phyloP scores from a whole-genome alignment of 1,284 basidiomycete species.

The Fomitopsis pinicola region DNA sequence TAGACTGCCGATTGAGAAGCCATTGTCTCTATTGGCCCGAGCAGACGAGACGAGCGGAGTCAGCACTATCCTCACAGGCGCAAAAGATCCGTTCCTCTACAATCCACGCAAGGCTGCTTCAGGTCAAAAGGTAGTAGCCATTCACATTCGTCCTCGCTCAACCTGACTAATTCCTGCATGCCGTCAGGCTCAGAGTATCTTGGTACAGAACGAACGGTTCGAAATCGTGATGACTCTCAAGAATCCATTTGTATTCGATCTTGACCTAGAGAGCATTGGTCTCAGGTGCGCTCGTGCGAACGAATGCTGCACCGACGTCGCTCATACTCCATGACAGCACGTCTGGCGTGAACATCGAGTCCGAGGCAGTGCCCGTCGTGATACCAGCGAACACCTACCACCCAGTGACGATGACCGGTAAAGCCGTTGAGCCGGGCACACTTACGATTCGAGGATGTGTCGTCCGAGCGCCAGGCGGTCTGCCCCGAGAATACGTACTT shows the following conservation, averaged over 20 bases:
- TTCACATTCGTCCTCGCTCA: too few relatives aligned
- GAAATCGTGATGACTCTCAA: conserved; percentile 83
- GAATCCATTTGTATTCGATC: conserved; percentile 89
- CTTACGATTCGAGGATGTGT: conserved; percentile 76
- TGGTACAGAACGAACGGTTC: conserved; percentile 81
- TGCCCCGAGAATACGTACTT: conserved; percentile 68
- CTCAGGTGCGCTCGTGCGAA: conserved; percentile 60
- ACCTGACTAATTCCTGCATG: neutral
- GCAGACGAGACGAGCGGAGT: conserved; percentile 32
- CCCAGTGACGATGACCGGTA: conserved; percentile 68
- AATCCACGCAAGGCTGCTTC: conserved; percentile 69
- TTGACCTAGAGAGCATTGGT: conserved; percentile 79
- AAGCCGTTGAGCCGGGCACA: conserved; percentile 60
- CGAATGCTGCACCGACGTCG: neutral
- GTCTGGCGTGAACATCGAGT: conserved; percentile 73
- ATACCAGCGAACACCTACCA: conserved; percentile 77
- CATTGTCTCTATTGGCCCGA: conserved; percentile 45
- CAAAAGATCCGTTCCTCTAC: conserved; percentile 81
- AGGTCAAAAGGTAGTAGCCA: conserved; percentile 45
- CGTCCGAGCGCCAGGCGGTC: conserved; percentile 74
- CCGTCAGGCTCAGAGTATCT: conserved; percentile 49
- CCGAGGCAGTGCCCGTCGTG: conserved; percentile 51
- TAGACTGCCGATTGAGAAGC: conserved; percentile 73
- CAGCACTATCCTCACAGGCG: conserved; percentile 47
- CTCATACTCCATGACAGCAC: conserved; percentile 48